A percentile compares a stretch with the other conserved stretches of the same genome.
Evolutionary conservation across 495 filamentous ascomycete species (phyloP).

Genomic region (Tuber borchii): DNA sequence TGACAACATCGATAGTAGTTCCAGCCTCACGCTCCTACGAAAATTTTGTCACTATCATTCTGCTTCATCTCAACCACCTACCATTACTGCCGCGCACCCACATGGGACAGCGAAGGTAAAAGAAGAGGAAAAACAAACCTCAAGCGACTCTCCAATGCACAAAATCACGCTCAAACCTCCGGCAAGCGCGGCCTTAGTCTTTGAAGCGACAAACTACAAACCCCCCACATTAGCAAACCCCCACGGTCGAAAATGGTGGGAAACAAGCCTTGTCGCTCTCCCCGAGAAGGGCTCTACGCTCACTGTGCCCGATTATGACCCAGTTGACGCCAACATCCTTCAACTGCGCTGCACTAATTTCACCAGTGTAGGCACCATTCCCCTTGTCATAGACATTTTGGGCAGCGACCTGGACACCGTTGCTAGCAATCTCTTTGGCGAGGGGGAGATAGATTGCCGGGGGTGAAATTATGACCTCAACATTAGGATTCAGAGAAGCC

Average conservation of each 20-base stretch:
- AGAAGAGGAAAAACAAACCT: constrained; percentile 47
- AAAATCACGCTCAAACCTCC: constrained; percentile 84
- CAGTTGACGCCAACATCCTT: constrained; percentile 79
- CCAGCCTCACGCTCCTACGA: constrained; percentile 65
- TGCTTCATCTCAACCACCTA: neutral
- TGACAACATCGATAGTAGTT: constrained; percentile 87
- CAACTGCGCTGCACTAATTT: constrained; percentile 86
- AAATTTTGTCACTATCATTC: constrained; percentile 39
- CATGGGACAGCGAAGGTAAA: constrained; percentile 8
- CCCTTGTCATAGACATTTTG: constrained; percentile 97
- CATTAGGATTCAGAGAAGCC: constrained; percentile 62
- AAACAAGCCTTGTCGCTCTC: constrained; percentile 59
- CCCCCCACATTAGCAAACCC: constrained; percentile 28
- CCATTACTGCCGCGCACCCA: neutral
- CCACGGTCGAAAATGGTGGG: neutral
- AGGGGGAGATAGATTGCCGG: constrained; percentile 85
- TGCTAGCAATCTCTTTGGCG: constrained; percentile 62
- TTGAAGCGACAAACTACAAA: constrained; percentile 66
- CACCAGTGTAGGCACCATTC: constrained; percentile 94
- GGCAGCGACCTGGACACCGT: constrained; percentile 62
- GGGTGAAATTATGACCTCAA: constrained; percentile 88
- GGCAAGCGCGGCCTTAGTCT: constrained; percentile 84
- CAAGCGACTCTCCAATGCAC: constrained; percentile 90
- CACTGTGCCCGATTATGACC: constrained; percentile 86
- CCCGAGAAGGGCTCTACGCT: constrained; percentile 77